Evolutionary conservation across 495 filamentous ascomycete genomes (phyloP).

Genomic region (Cercophora samala): DNA sequence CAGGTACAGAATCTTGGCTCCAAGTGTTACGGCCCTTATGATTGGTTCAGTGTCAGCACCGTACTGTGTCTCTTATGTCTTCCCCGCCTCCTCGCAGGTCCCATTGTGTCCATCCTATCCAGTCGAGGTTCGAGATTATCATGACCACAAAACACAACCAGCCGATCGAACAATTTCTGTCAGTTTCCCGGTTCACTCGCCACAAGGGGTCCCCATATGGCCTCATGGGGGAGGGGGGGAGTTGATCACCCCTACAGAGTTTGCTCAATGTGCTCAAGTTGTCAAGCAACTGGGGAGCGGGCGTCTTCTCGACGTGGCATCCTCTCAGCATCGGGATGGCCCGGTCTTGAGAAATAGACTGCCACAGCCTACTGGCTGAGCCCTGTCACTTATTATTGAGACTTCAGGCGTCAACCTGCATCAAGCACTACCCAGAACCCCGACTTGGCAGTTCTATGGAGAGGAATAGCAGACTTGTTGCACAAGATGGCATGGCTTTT

Average conservation of each 20-base stretch:
- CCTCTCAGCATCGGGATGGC: slow-evolving; percentile 2
- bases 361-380: slow-evolving; percentile 12
- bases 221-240: background rate
- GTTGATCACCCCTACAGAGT: background rate
- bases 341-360: background rate
- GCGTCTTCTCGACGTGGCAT: slow-evolving; percentile 16
- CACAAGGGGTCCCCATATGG: background rate
- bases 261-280: no score
- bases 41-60: background rate
- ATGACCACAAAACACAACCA: background rate
- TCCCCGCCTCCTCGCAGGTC: background rate
- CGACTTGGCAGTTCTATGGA: no score
- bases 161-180: background rate
- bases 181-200: background rate
- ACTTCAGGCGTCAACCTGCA: background rate
- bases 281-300: no score
- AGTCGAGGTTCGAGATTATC: background rate
- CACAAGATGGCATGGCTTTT: background rate
- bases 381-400: background rate
- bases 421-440: no score
- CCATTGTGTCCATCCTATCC: no score
- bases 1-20: slow-evolving; percentile 3
- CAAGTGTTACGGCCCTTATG: background rate
- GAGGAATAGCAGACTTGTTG: background rate
- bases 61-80: background rate